phyloP scores from a whole-genome alignment of 2,329 filamentous ascomycete genomes.

The Beauveria bassiana region DNA sequence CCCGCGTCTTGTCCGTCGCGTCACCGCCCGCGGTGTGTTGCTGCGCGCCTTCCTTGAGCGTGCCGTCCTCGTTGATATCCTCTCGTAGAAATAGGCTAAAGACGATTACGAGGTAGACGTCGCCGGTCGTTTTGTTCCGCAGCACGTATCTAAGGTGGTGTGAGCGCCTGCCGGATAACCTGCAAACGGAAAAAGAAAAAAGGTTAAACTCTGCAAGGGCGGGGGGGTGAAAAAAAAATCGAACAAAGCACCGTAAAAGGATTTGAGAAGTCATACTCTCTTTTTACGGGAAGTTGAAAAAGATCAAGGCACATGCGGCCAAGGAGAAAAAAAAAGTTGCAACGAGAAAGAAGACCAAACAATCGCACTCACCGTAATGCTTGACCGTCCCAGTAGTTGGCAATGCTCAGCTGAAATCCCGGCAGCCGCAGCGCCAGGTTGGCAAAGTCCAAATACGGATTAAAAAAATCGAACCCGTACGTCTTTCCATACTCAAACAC shows the following conservation, averaged over 20 bases:
- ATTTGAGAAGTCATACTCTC: too few relatives aligned
- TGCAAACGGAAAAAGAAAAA: slow-evolving; percentile 12
- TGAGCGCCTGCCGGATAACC: slow-evolving; percentile 50
- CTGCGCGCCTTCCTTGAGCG: slow-evolving; percentile 36
- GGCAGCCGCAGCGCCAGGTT: slow-evolving; percentile 65
- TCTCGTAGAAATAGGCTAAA: slow-evolving; percentile 71
- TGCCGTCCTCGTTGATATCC: slow-evolving; percentile 52
- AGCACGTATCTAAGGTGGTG: slow-evolving; percentile 87
- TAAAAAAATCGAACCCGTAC: slow-evolving; percentile 67
- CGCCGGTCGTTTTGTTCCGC: slow-evolving; percentile 66
- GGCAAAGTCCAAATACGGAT: slow-evolving; percentile 81
- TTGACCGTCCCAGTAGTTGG: slow-evolving; percentile 76
- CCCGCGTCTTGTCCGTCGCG: slow-evolving; percentile 9
- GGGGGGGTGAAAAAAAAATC: slow-evolving; percentile 12
- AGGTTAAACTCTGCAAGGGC: slow-evolving; percentile 12
- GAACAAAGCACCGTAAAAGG: background rate
- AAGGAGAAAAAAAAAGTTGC: background rate
- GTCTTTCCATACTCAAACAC: slow-evolving; percentile 45
- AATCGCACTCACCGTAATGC: slow-evolving; percentile 54
- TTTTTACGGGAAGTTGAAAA: background rate
- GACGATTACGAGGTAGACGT: slow-evolving; percentile 72
- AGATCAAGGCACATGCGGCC: too few relatives aligned
- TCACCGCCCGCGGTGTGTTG: slow-evolving; percentile 17
- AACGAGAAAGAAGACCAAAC: slow-evolving; percentile 8
- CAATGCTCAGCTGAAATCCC: slow-evolving; percentile 63